Percentiles rank a stretch among this genome's conserved stretches.
These are phyloP conservation scores for Saturnispora serradocipensis DNA, from an alignment of 805 yeast species.

Conservation along the genomic window DNA sequence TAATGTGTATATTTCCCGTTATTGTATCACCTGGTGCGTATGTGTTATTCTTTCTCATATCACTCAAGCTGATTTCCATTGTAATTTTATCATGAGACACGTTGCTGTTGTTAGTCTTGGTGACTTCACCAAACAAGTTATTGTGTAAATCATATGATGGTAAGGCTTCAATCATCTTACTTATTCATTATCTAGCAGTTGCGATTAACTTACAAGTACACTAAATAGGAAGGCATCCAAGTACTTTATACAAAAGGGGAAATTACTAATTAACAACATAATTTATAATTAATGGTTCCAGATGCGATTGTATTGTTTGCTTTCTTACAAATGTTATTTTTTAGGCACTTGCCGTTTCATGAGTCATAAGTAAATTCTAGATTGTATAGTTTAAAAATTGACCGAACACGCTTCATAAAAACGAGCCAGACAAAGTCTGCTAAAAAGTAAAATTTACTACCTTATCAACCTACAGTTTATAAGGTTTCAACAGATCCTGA, in stretches of 20 bases:
- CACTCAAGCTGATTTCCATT: background rate
- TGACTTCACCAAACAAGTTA: background rate
- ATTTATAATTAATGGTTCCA: background rate
- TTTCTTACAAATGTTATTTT: background rate
- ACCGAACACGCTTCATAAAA: background rate
- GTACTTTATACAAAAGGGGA: background rate
- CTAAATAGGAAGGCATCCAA: too few species aligned
- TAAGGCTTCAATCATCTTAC: constrained; percentile 1
- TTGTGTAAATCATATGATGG: constrained; percentile 1
- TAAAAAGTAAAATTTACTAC: background rate
- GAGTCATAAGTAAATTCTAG: background rate
- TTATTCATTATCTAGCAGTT: background rate
- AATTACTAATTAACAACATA: background rate
- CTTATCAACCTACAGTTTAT: background rate
- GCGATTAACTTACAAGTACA: background rate
- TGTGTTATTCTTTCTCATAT: background rate
- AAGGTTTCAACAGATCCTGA: too few species aligned
- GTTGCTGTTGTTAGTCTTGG: background rate
- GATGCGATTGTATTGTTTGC: background rate
- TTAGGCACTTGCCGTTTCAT: background rate
- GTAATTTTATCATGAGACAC: background rate
- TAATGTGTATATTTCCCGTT: background rate
- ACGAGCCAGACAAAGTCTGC: background rate
- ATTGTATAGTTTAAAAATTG: background rate
- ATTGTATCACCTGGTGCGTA: background rate